Base-by-base conservation (phyloP, 257 asterid genomes). In the Gentiana dahurica region DNA sequence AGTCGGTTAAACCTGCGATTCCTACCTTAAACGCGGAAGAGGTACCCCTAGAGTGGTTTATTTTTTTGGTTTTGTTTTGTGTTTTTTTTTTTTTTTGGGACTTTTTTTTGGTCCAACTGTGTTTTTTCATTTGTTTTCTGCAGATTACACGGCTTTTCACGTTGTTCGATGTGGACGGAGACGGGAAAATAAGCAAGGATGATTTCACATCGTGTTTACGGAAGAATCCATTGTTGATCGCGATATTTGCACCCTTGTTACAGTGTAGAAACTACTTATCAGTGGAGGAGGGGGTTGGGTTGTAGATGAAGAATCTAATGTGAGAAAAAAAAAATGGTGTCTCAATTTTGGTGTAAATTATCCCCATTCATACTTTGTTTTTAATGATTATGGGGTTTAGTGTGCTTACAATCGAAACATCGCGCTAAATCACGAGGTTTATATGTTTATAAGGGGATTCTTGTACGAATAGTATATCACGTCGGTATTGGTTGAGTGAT, bases 171-270 rank as follows among this genome's bases (percentile, higher is more conserved):
- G 49, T 51, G 62, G 91, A 88, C 64, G n/a, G 60, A 13, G 94
- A 85, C 51, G 89, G 83, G 69, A 85, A 61, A 62, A 79, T 92
- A 64, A 79, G 89, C 87, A 76, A 68, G 71, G 71, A 73, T 2
- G 95, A 92, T 44, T 88, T 88, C 7, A 4, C 59, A 3, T 53
- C 73, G 10, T 78, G 92, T 59, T 75, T 92, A 71, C 80, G 79
- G 72, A 74, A 77, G 67, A 48, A 75, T 43, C 95, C 99, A 1
- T 73, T 81, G 81, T 83, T 88, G 47, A 71, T 92, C 44, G 86
- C 94, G 4, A 79, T 92, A 46, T 84, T 92, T 61, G 74, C 82
- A 2, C 77, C 86, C 59, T 73, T 65, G 62, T 53, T 83, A 55
- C 54, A 62, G 62, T 71, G 59, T 54, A 54, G 57, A 46, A 67